Percentiles rank a stretch among this genome's conserved stretches.
phyloP scores from a whole-genome alignment of 225 moss, liverwort and hornwort genomes.

The Sphagnum contortum region DNA sequence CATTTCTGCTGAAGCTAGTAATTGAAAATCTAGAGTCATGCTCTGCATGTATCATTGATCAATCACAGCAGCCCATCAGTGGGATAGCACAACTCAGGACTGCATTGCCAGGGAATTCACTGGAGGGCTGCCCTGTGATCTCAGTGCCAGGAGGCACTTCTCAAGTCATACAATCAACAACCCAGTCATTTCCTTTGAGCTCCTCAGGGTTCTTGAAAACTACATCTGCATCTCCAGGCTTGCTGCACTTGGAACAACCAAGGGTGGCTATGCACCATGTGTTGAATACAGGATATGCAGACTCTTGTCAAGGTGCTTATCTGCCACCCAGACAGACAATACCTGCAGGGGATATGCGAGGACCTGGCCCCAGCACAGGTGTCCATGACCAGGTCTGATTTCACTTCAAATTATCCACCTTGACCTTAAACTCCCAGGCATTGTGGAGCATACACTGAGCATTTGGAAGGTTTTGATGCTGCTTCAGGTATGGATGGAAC shows the following conservation, averaged over 20 bases:
- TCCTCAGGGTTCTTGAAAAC: no score
- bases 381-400: neutral
- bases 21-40: neutral
- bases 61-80: no score
- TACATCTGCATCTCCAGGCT: no score
- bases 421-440: no score
- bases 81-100: no score
- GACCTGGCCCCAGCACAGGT: neutral
- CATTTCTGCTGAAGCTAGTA: slow-evolving; percentile 15
- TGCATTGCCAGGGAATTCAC: neutral
- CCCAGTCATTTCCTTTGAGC: neutral
- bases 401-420: neutral
- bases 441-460: neutral
- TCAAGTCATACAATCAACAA: neutral
- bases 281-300: no score
- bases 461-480: slow-evolving; percentile 1
- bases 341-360: no score
- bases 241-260: no score
- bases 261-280: no score
- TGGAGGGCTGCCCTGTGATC: neutral
- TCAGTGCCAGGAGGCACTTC: slow-evolving; percentile 6
- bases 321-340: no score
- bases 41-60: neutral
- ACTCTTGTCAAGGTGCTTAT: no score
- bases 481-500: slow-evolving; percentile 30